A percentile compares a stretch with the other conserved stretches of the same genome.
phyloP scores from a whole-genome alignment of 202 grass and related monocot genomes.

The Brachypodium distachyon region DNA sequence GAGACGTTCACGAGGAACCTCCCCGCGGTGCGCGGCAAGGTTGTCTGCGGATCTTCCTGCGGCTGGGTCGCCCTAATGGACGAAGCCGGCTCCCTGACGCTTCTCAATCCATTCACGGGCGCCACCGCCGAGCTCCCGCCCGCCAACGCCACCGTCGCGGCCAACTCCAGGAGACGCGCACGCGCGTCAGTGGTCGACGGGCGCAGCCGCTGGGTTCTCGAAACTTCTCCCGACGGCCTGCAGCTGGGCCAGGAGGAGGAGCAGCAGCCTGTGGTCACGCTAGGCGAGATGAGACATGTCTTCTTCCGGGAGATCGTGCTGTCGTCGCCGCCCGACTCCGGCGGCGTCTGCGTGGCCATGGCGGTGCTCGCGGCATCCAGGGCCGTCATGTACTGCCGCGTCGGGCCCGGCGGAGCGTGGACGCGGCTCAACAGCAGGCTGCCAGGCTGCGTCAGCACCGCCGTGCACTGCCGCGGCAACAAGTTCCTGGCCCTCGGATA shows the following conservation, averaged over 20 bases:
- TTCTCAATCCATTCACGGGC: conserved; percentile 13
- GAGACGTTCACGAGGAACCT: background rate
- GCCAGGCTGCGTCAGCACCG: background rate
- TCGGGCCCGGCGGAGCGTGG: background rate
- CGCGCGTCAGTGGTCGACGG: background rate
- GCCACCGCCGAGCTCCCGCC: background rate
- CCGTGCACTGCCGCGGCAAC: background rate
- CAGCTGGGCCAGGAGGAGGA: background rate
- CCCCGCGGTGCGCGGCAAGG: background rate
- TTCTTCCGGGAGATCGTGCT: conserved; percentile 10
- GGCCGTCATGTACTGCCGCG: background rate
- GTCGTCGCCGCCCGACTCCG: background rate
- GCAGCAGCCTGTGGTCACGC: too few species aligned
- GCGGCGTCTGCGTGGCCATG: conserved; percentile 3
- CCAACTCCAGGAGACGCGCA: background rate
- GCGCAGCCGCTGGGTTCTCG: background rate
- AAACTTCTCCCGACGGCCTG: background rate
- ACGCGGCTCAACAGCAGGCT: background rate
- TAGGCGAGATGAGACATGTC: background rate
- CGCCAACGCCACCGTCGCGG: background rate
- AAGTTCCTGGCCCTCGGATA: background rate
- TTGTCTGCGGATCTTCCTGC: background rate
- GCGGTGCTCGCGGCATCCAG: background rate
- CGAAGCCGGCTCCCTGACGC: background rate
- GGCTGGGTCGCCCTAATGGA: conserved; percentile 14